Evolutionary conservation across 2,329 filamentous ascomycete genomes (phyloP), one percentile per base, ranked within the genome.

Genomic region (Aspergillus sp.): DNA sequence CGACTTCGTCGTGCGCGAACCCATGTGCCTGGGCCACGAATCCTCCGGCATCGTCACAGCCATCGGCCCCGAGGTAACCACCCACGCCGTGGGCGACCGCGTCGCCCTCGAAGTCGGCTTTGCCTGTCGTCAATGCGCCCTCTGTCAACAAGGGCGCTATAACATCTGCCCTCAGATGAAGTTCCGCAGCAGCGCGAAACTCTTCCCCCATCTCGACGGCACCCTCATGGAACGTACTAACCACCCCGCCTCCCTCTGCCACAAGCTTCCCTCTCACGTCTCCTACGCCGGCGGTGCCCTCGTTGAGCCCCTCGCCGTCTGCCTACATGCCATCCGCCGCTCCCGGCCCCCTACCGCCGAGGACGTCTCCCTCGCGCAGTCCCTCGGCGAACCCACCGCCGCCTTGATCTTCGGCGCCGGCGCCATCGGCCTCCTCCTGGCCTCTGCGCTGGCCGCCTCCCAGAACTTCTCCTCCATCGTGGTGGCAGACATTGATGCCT

Each of bases 101-200:
- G 89, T 97, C 19, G 92, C 94, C n/a, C 82, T 98, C 45, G 94
- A 98, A 82, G 94, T 96, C 13, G 94, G 94, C 54, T 85, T 91
- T 55, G 91, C 92, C 0, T 98, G 94, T 80, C 87, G 90, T 41
- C 70, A 74, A 43, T 88, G 86, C 69, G 74, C 79, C 21, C 76
- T 83, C 55, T 88, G 86, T 70, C 75, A 77, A 47, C 78, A 82
- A 58, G 84, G 83, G 55, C 75, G 85, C 54, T 88, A 88, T 71
- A 88, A 88, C 66, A 85, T 88, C 64, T 88, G 86, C 76, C 81
- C 82, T 23, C 76, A 76, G 8, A 82, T 88, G 79, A 78, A 78
- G 43, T 88, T 88, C 69, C 73, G 85, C 61, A 85, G 82, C 67
- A 85, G 82, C 57, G 86, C 86, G 38, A 88, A 86, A 70, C 77